These are phyloP conservation scores for Cladophialophora exuberans DNA, from an alignment of 2,329 filamentous ascomycete genomes.

Conservation along the genomic window DNA sequence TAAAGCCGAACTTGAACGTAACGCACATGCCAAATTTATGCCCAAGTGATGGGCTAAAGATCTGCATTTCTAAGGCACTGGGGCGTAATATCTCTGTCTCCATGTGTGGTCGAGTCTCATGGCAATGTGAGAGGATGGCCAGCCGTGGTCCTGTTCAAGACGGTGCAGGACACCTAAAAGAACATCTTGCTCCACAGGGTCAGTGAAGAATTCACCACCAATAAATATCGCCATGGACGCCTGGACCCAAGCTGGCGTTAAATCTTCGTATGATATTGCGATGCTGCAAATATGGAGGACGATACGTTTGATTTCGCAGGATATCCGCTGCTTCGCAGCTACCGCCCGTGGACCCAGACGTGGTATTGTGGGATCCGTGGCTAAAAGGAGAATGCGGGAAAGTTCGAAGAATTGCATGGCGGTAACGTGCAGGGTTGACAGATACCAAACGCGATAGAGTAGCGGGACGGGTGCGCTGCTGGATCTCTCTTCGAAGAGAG, in stretches of 20 bases:
- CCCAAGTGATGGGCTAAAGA: not conserved
- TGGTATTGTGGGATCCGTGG: not conserved
- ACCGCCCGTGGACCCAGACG: not conserved
- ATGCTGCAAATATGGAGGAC: not conserved
- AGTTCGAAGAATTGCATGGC: not conserved
- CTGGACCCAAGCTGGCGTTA: not conserved
- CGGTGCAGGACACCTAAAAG: not conserved
- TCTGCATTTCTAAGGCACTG: not conserved
- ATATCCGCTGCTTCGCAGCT: not conserved
- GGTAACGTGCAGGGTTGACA: not conserved
- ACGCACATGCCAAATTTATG: not conserved
- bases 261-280: not conserved
- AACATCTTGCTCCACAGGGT: not conserved
- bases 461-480: not conserved
- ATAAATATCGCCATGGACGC: not conserved
- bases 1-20: too few species aligned
- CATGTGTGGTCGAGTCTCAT: not conserved
- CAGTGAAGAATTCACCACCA: not conserved
- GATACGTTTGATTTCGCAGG: not conserved
- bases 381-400: not conserved
- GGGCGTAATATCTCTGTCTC: not conserved
- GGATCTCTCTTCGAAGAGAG: not conserved
- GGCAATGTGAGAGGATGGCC: not conserved
- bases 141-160: not conserved
- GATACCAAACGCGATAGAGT: not conserved